Base-by-base conservation (phyloP, 257 asterid species). In the Datura wrightii region DNA sequence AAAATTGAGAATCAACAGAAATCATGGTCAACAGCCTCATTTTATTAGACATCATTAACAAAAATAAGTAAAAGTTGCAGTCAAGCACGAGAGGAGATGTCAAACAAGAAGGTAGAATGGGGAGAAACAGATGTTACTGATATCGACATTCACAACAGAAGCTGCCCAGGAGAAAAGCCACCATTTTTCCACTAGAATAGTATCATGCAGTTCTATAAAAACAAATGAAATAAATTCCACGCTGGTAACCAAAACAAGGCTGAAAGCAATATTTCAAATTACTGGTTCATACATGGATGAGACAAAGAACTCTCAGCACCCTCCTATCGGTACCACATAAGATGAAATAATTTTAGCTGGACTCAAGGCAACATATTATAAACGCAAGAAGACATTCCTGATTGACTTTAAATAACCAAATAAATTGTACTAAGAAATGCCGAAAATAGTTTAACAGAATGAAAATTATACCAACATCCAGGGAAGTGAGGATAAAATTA, bases 21-120 rank as follows among this genome's bases (percentile, higher is more conserved):
- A 76, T 76, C 81, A 76, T 50, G 81, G 60, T 50, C 62, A 1
- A 50, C 5, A 8, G 14, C 81, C 81, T 36, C 18, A 76, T 55
- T 76, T 72, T 50, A 37, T 76, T 63, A 82, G 84, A 15, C 79
- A 48, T 36, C 42, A 60, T 24, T 24, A 24, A 31, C 79, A 82
- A 63, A 37, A 19, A 65, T 31, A 48, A 63, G 60, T 72, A 46
- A 62, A 82, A 44, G 46, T 31, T 55, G 5, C 37, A 48, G 58
- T 34, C 54, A 82, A 60, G 60, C 78, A 46, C 71, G 46, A 31
- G 42, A 44, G 63, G 53, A 71, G 39, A 71, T 44, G 79, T 31
- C 56, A 71, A 70, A 44, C 56, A 71, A 71, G 78, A 15, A 36
- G 58, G 10, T 2, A 63, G 59, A 48, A 74, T 10, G 36, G 59